A percentile compares a stretch with the other conserved stretches of the same genome.
These are phyloP conservation scores for Fomitopsis pulvina DNA, from an alignment of 768 basidiomycete genomes.

Conservation along the genomic window DNA sequence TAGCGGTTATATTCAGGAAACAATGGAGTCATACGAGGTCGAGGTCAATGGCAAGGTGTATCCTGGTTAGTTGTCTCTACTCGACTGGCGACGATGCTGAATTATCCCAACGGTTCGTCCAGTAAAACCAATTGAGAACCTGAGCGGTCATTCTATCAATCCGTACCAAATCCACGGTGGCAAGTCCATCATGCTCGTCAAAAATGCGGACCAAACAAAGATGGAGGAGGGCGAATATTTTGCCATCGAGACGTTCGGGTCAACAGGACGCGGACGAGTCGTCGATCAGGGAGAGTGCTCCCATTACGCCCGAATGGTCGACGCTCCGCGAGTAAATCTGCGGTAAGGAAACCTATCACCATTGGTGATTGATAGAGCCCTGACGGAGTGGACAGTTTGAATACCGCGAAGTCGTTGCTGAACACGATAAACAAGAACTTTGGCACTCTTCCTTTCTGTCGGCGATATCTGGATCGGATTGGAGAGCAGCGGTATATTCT, in stretches of 20 bases:
- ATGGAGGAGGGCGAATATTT: constrained; percentile 99
- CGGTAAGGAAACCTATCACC: constrained; percentile 46
- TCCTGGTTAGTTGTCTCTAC: constrained; percentile 47
- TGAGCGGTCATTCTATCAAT: constrained; percentile 92
- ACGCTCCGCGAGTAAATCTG: constrained; percentile 68
- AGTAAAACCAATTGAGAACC: constrained; percentile 93
- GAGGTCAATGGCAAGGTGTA: constrained; percentile 79
- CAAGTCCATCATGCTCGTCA: constrained; percentile 87
- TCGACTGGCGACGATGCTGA: background rate
- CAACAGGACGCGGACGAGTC: constrained; percentile 87
- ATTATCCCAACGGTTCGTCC: constrained; percentile 6
- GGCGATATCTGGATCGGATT: constrained; percentile 86
- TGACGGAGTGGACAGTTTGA: constrained; percentile 43
- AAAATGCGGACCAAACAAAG: constrained; percentile 84
- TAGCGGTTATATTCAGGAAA: constrained; percentile 89
- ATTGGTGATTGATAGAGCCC: too few species aligned
- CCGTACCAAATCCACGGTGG: constrained; percentile 90
- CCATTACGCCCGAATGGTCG: constrained; percentile 75
- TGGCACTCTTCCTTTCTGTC: constrained; percentile 92
- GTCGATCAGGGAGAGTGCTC: constrained; percentile 91
- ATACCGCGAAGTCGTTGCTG: constrained; percentile 78
- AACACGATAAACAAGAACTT: constrained; percentile 89
- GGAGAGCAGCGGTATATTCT: constrained; percentile 93
- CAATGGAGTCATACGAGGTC: constrained; percentile 98
- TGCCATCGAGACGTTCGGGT: constrained; percentile 98